Base-by-base conservation (phyloP, 345 rosid species). In the Xanthoceras sorbifolium region DNA sequence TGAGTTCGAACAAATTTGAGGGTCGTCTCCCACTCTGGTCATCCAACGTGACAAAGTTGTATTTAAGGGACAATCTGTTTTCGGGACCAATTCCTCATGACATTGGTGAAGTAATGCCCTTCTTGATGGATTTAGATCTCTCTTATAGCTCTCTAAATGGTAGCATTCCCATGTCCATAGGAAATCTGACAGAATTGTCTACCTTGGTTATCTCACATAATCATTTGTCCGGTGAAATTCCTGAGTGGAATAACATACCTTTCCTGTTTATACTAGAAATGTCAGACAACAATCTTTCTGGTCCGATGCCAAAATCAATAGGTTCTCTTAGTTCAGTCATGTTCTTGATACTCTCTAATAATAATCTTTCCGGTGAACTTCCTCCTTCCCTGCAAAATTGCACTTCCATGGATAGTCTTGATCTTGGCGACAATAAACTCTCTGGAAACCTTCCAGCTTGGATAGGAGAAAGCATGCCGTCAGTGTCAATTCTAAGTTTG, bases 111-210 rank as follows among this genome's bases (percentile, higher is more conserved):
- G 36, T 3, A 6, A 61, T 48, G 62, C 50, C 64, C 9, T 10
- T 20, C 23, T 62, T 75, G 57, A 40, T 36, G 10, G 59, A 64
- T 17, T 62, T 81, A 5, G 67, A 77, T 52, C 3, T 78, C 38
- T 78, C 80, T 26, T 5, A 20, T 5, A 84, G 81, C 78, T 54
- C 2, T 26, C 71, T 81, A 6, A 54, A 70, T 34, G 84, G 81
- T 46, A 63, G 63, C 6, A 54, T 77, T 64, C 76, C 84, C 23
- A 5, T 32, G 31, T 77, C 84, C 32, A 22, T 82, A 25, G 40
- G 81, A 7, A 61, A 25, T 29, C 31, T 50, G 38, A 22, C 22
- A 17, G 32, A 55, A 12, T 55, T 72, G 12, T 9, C 2, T 14
- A 69, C 59, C 15, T 31, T 80, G 52, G 75, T 25, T 18, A 8